phyloP scores from a whole-genome alignment of 2,329 filamentous ascomycete genomes.

The Aspergillus amoenus region DNA sequence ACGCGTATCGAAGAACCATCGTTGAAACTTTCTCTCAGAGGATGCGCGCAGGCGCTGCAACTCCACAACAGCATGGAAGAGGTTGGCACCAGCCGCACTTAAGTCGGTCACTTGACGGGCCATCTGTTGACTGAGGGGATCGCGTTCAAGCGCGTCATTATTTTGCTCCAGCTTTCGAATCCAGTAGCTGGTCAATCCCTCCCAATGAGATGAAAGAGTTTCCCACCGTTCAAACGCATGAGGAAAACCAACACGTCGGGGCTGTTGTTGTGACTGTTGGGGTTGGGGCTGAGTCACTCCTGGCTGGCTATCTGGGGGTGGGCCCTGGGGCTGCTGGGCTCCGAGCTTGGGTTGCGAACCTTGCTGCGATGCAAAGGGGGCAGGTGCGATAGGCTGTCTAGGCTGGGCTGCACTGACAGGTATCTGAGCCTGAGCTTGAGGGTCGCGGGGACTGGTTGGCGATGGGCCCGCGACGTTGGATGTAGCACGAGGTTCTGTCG shows the following conservation, averaged over 20 bases:
- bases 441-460: conserved; percentile 18
- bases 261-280: conserved; percentile 28
- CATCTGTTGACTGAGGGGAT: conserved; percentile 82
- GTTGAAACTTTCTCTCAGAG: conserved; percentile 95
- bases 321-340: conserved; percentile 25
- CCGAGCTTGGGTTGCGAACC: conserved; percentile 19
- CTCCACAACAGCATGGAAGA: conserved; percentile 97
- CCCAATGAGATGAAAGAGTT: conserved; percentile 94
- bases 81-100: conserved; percentile 93
- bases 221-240: conserved; percentile 99
- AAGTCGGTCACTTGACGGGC: conserved; percentile 93
- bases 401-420: conserved; percentile 12
- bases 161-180: conserved; percentile 90
- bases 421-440: conserved; percentile 14
- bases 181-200: conserved; percentile 96
- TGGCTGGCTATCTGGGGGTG: conserved; percentile 6
- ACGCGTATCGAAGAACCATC: conserved; percentile 96
- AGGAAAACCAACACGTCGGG: conserved; percentile 71
- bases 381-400: conserved; percentile 18
- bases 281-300: not conserved
- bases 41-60: conserved; percentile 89
- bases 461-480: conserved; percentile 9
- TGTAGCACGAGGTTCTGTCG: conserved; percentile 13
- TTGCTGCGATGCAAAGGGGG: conserved; percentile 19
- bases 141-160: conserved; percentile 76